A percentile compares a stretch with the other conserved stretches of the same genome.
Conservation (phyloP, 768 basidiomycete genomes). For the Sporobolomyces pararoseus region DNA sequence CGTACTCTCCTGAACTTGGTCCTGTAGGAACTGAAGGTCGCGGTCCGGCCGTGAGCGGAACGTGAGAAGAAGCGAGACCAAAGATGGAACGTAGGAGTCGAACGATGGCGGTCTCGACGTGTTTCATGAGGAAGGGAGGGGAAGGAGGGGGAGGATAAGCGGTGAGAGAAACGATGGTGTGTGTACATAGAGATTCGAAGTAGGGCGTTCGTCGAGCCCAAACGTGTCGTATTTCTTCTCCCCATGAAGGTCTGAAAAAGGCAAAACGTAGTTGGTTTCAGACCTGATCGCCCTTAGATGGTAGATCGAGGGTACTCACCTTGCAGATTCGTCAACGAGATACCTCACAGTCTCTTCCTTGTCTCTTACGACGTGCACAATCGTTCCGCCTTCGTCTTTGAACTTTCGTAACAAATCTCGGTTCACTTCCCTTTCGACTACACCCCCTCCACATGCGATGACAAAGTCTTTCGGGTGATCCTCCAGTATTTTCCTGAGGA, state of each 20-base stretch:
- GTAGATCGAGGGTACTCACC: conserved; percentile 5
- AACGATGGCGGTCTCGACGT: conserved; percentile 43
- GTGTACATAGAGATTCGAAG: conserved; percentile 40
- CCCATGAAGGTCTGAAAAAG: conserved; percentile 31
- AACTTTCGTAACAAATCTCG: conserved; percentile 68
- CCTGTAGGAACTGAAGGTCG: conserved; percentile 15
- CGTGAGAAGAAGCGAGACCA: conserved; percentile 38
- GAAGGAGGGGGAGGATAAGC: conserved; percentile 33
- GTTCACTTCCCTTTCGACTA: conserved; percentile 80
- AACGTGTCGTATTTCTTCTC: conserved; percentile 40
- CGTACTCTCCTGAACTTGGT: conserved; percentile 34
- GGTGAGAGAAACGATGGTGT: conserved; percentile 43
- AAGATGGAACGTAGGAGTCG: conserved; percentile 41
- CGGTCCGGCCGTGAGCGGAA: conserved; percentile 31
- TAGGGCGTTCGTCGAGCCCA: conserved; percentile 40
- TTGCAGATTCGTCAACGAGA: conserved; percentile 40
- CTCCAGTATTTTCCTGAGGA: conserved; percentile 64
- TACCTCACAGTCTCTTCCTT: conserved; percentile 43
- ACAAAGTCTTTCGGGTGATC: conserved; percentile 62
- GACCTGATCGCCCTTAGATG: not conserved
- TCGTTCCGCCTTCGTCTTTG: conserved; percentile 52
- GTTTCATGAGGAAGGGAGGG: conserved; percentile 42
- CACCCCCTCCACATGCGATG: conserved; percentile 86
- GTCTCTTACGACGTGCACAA: conserved; percentile 77
- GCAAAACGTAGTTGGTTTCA: too few relatives aligned